phyloP scores from a whole-genome alignment of 1,284 basidiomycete species.

The Apiotrichum porosum region DNA sequence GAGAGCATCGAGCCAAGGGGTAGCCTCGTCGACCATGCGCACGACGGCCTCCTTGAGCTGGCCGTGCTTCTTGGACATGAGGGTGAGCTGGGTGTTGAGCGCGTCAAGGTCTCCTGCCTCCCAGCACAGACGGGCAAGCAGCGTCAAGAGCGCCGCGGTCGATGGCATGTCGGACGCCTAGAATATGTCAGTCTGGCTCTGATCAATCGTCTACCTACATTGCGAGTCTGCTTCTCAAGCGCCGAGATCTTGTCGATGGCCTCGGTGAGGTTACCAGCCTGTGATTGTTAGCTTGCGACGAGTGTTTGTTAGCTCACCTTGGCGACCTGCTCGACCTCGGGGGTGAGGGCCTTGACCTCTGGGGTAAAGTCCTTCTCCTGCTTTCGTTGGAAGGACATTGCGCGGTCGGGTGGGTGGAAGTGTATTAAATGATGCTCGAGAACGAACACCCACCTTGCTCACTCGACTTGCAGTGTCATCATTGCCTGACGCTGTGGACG shows the following conservation, averaged over 20 bases:
- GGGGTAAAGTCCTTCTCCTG: slow-evolving; percentile 55
- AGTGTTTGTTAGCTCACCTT: too few species aligned
- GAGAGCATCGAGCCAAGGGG: slow-evolving; percentile 72
- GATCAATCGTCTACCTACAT: slow-evolving; percentile 70
- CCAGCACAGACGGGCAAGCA: slow-evolving; percentile 67
- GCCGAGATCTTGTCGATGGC: slow-evolving; percentile 83
- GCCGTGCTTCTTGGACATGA: slow-evolving; percentile 92
- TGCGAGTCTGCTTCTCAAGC: slow-evolving; percentile 94
- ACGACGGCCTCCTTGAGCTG: slow-evolving; percentile 89
- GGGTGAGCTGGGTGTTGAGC: slow-evolving; percentile 67
- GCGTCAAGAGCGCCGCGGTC: slow-evolving; percentile 77
- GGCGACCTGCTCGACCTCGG: slow-evolving; percentile 50
- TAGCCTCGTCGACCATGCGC: slow-evolving; percentile 79
- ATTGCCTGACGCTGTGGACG: slow-evolving; percentile 5
- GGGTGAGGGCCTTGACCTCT: slow-evolving; percentile 52
- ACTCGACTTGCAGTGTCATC: background rate
- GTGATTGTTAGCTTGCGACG: background rate
- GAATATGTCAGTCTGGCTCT: too few species aligned
- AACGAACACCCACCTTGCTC: too few species aligned
- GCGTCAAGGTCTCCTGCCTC: slow-evolving; percentile 58
- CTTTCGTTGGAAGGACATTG: slow-evolving; percentile 49
- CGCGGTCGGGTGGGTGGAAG: slow-evolving; percentile 10
- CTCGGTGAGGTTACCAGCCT: slow-evolving; percentile 69
- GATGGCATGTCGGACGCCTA: slow-evolving; percentile 89
- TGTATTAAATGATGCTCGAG: background rate